Evolutionary conservation across 228 moss, liverwort and hornwort genomes (phyloP).

Genomic region (Sphagnum fallax): DNA sequence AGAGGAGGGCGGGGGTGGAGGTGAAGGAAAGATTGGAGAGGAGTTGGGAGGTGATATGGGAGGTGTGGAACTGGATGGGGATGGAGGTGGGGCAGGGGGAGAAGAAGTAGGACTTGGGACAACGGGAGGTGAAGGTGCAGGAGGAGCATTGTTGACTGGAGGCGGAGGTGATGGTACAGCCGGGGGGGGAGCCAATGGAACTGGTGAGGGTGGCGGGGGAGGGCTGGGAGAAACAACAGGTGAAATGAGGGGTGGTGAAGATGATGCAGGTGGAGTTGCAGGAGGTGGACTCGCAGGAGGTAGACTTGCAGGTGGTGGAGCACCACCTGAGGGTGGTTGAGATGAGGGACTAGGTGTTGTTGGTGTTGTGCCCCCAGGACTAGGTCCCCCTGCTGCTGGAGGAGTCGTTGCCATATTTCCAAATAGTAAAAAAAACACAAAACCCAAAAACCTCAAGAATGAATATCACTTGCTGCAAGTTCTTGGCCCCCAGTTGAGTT

Average conservation of each 20-base stretch:
- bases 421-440: too few species aligned
- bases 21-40: not conserved
- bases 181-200: conserved; percentile 3
- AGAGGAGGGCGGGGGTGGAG: not conserved
- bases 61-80: not conserved
- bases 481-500: too few species aligned
- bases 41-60: too few species aligned
- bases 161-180: not conserved
- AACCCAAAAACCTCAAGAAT: too few species aligned
- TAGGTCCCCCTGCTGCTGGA: too few species aligned
- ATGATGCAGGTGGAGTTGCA: conserved; percentile 4
- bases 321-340: conserved; percentile 6
- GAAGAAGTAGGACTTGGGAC: conserved; percentile 6
- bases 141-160: not conserved
- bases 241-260: conserved; percentile 6
- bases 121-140: conserved; percentile 4
- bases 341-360: not conserved
- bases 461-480: too few species aligned
- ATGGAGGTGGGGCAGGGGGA: conserved; percentile 1
- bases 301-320: not conserved
- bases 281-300: conserved; percentile 7
- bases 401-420: too few species aligned
- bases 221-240: conserved; percentile 6
- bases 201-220: not conserved
- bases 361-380: too few species aligned